Evolutionary conservation across 768 basidiomycete genomes (phyloP), one percentile per base, ranked within the genome.

Genomic region (Leccinum variicolor): DNA sequence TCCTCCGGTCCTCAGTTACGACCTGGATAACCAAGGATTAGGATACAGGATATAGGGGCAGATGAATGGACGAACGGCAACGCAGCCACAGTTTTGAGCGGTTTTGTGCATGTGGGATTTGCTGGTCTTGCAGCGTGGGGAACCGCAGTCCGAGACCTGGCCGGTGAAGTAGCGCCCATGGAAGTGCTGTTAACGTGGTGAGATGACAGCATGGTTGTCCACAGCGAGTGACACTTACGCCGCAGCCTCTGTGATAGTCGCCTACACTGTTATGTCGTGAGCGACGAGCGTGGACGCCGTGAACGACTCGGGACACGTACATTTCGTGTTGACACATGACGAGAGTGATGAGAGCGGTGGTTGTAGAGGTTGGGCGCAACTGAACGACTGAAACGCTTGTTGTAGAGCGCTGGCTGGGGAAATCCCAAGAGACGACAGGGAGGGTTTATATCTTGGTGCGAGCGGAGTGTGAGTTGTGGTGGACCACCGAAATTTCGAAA

Each of bases 111-210:
- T 71, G 61, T 74, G 73, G 10, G 65, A 52, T 36, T 64, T 64
- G 53, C 73, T 74, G 3, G 73, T 71, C 58, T 75, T 75, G 63
- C 73, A 74, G 50, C 61, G 34, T 23, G 58, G 60, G 2, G 68
- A 69, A 50, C 65, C 65, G 56, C 73, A 74, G 51, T 74, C 74
- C 11, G 51, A 46, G 0, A 72, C 66, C 10, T 69, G 52, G 36
- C 73, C 73, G 14, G 73, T 74, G 56, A 62, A 75, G 62, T 74
- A 76, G 51, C 73, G 75, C 53, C 67, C 73, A 55, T 74, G 73
- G 56, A 74, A 74, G 60, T 76, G 73, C 73, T 74, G 23, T 33
- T 21, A 41, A 46, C 6, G 48, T 11, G 52, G 57, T 58, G 47
- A 50, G 31, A 55, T 57, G 46, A 61, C 54, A 51, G 52, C 56